Base-by-base conservation (phyloP, 257 asterid species). In the Linaria vulgaris region DNA sequence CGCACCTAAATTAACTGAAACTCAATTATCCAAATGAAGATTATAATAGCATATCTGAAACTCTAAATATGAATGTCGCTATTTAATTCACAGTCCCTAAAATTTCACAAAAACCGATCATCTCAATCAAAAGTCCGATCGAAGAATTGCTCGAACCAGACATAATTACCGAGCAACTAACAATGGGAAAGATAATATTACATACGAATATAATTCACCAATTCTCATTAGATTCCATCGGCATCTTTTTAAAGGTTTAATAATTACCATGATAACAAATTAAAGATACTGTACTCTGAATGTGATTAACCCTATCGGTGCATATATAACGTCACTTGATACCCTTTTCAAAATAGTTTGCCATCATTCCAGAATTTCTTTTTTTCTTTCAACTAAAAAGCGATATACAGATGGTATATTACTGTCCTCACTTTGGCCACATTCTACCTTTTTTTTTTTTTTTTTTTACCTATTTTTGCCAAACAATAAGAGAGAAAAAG, bases 391-490 rank as follows among this genome's bases (percentile, higher is more conserved):
- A n/a, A n/a, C n/a, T n/a, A 56, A 56, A 51, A 45, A 12, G 67
- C 16, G 13, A 37, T 15, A 12, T 12, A 7, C n/a, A 63, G 31
- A 30, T 49, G 34, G n/a, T 48, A 34, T 63, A 49, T 52, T 39
- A 23, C 37, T 2, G 6, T 76, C 76, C 58, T 27, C 63, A 64
- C 11, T 72, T 67, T 76, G 72, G 68, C 68, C 19, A 43, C 57
- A 71, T 48, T 57, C 54, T 10, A 2, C n/a, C n/a, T n/a, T n/a
- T n/a, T n/a, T n/a, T n/a, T n/a, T n/a, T 8, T 25, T 30, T 60
- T 30, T 54, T 61, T n/a, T n/a, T n/a, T n/a, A n/a, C n/a, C 34
- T 50, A 10, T 45, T 38, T 37, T 46, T 0, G 30, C 47, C 22
- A 59, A 49, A 38, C 10, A 30, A 30, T 2, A 30, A 30, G 37